Conservation (phyloP, 495 filamentous ascomycete species). For the Penicillium simplicissimum region DNA sequence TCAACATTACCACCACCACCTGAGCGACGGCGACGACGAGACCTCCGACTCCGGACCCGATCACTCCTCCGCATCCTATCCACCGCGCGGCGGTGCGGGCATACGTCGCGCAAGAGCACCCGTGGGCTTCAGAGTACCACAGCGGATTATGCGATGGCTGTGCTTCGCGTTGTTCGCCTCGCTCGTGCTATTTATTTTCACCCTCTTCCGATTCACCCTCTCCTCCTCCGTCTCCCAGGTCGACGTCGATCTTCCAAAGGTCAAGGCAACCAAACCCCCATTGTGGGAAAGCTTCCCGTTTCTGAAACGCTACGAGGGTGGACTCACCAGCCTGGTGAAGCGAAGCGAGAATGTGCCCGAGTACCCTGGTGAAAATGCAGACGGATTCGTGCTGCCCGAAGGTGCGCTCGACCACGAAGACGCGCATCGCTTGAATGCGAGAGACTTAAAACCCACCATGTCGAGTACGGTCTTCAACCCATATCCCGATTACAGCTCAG, state of each 20-base stretch:
- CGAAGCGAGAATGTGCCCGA: constrained; percentile 66
- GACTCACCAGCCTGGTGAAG: constrained; percentile 65
- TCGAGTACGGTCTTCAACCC: constrained; percentile 65
- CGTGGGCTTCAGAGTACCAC: constrained; percentile 53
- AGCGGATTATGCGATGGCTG: constrained; percentile 68
- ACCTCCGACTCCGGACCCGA: constrained; percentile 28
- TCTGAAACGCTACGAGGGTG: constrained; percentile 81
- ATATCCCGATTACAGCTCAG: constrained; percentile 65
- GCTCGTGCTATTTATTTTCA: constrained; percentile 70
- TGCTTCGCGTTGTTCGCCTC: constrained; percentile 67
- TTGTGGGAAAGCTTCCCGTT: constrained; percentile 82
- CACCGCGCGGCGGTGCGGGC: constrained; percentile 54
- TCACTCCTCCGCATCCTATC: constrained; percentile 46
- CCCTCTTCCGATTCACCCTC: constrained; percentile 66
- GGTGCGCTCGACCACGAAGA: constrained; percentile 19
- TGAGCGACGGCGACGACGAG: constrained; percentile 31
- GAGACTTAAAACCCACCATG: constrained; percentile 31
- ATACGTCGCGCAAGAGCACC: constrained; percentile 39
- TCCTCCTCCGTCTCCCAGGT: constrained; percentile 62
- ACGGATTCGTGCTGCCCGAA: constrained; percentile 25
- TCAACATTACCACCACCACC: constrained; percentile 24
- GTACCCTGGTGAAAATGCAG: constrained; percentile 60
- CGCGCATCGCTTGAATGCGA: constrained; percentile 23
- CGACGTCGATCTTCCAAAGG: constrained; percentile 52
- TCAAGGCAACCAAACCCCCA: constrained; percentile 59